phyloP scores from a whole-genome alignment of 805 yeast genomes.

The Schwanniomyces occidentalis region DNA sequence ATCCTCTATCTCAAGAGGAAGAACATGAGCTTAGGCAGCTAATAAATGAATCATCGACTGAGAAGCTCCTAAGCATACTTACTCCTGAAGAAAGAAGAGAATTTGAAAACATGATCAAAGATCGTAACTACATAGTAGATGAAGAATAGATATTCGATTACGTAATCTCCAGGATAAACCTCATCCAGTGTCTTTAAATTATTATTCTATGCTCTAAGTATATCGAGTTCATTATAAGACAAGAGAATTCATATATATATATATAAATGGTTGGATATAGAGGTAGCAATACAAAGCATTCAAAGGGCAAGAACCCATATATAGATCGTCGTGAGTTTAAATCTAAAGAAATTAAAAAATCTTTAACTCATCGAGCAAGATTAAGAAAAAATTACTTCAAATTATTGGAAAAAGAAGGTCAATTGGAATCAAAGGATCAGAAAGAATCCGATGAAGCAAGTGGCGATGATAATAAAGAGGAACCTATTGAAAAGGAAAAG shows the following conservation, averaged over 20 bases:
- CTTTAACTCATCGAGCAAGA: conserved; percentile 77
- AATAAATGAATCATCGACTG: conserved; percentile 1
- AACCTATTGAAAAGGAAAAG: conserved; percentile 17
- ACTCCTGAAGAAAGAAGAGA: conserved; percentile 7
- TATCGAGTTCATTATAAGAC: no score
- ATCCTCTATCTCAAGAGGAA: conserved; percentile 6
- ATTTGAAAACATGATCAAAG: conserved; percentile 3
- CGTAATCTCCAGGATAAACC: no score
- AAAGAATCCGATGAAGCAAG: conserved; percentile 10
- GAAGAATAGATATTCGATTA: background rate
- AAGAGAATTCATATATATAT: no score
- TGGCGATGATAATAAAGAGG: conserved; percentile 9
- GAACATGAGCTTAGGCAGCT: conserved; percentile 1
- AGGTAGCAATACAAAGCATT: background rate
- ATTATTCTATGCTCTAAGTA: no score
- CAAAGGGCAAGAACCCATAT: conserved; percentile 26
- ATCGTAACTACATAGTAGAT: conserved; percentile 3
- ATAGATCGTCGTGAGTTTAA: conserved; percentile 40
- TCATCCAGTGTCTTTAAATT: no score
- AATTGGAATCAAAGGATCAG: conserved; percentile 15
- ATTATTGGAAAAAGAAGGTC: conserved; percentile 69
- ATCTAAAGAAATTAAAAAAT: conserved; percentile 68
- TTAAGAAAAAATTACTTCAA: conserved; percentile 81
- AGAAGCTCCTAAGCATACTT: conserved; percentile 1
- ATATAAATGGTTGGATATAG: background rate